Evolutionary conservation across 2,329 filamentous ascomycete genomes (phyloP), one percentile per base, ranked within the genome.

Genomic region (Penicillium sumatraense): DNA sequence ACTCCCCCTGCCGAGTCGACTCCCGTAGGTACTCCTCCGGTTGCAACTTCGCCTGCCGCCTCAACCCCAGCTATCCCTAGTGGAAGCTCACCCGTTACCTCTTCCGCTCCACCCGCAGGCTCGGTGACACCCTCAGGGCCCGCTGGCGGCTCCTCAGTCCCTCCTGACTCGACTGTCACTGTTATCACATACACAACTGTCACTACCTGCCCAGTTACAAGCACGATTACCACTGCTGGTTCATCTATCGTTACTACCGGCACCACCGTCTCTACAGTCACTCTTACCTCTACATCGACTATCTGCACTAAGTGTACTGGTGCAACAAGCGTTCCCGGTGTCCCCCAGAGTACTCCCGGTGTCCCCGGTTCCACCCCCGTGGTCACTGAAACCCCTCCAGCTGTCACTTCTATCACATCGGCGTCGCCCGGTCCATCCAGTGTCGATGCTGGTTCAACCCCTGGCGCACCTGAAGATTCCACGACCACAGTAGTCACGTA

Each of bases 221-320:
- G 57, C 40, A 72, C 68, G 7, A 49, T 67, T 36, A 76, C 80
- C 44, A 78, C 76, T 2, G 68, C 81, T 31, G 75, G 79, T 44
- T 80, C 80, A 1, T 76, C 81, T 52, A 81, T 79, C 9, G 68
- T 85, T 47, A 73, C 82, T 21, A 68, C 84, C 45, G 81, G 78
- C 55, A 85, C 82, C 65, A 87, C 85, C 35, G 67, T 86, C 67
- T 86, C 83, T 75, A 83, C 75, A 20, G 66, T 67, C 27, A 66
- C 62, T 2, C 18, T 69, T 31, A 62, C 58, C 29, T 50, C 53
- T 7, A 57, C 51, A 8, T 58, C 57, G 8, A 58, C 52, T 10
- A 48, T 60, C 18, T 58, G 53, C 38, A 53, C 60, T 23, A 54
- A 57, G 23, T 58, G 58, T 40, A 47, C 45, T 18, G 53, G 42